phyloP scores from a whole-genome alignment of 441 rosid genomes.

The Jatropha multifida region DNA sequence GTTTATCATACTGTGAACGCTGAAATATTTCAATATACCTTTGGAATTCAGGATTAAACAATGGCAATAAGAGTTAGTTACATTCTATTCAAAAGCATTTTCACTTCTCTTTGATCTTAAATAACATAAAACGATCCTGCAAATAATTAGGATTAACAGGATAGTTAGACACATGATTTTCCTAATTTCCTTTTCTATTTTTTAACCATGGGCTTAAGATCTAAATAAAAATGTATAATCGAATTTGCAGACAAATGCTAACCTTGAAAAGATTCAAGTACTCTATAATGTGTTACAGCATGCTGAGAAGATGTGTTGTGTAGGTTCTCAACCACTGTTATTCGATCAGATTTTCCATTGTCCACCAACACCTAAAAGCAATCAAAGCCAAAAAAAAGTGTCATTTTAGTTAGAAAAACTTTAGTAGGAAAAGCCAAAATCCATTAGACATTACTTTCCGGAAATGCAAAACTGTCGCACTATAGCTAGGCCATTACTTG shows the following conservation, averaged over 20 bases:
- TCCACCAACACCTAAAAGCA: constrained; percentile 67
- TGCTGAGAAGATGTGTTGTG: constrained; percentile 55
- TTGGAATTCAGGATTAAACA: background rate
- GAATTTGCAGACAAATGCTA: constrained; percentile 23
- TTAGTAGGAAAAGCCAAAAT: background rate
- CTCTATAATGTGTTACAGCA: constrained; percentile 81
- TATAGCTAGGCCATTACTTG: background rate
- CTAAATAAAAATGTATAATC: background rate
- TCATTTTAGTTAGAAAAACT: background rate
- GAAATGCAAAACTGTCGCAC: background rate
- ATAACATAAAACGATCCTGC: background rate
- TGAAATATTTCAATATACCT: background rate
- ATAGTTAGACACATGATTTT: background rate
- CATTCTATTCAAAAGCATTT: background rate
- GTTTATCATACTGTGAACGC: background rate
- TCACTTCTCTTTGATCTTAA: background rate
- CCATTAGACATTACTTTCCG: background rate
- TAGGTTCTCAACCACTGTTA: constrained; percentile 54
- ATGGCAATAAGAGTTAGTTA: background rate
- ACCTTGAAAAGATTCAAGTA: constrained; percentile 68
- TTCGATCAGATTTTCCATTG: constrained; percentile 88
- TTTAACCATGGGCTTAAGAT: background rate
- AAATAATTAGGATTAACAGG: background rate
- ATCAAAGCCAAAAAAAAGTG: background rate
- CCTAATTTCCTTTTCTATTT: background rate